A percentile compares a stretch with the other conserved stretches of the same genome.
Conservation (phyloP, 2,329 filamentous ascomycete species). For the Bimuria novae-zelandiae region DNA sequence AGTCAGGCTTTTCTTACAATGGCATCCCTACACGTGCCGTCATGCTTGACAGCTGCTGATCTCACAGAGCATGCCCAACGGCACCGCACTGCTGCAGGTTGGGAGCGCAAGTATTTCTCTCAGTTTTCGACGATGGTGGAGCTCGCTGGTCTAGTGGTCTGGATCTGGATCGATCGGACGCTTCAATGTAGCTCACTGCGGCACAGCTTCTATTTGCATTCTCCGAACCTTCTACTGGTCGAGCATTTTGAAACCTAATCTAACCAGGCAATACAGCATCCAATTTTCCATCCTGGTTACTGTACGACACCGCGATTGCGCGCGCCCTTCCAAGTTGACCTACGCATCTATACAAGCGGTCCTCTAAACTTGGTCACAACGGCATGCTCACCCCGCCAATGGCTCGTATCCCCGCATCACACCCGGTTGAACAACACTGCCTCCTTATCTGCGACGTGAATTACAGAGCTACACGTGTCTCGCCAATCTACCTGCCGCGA, state of each 20-base stretch:
- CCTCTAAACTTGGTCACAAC: too few species aligned
- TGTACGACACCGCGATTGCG: too few species aligned
- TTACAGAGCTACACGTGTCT: conserved; percentile 7
- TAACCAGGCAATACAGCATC: too few species aligned
- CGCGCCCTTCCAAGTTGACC: too few species aligned
- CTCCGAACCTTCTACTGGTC: too few species aligned
- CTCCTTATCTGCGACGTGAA: neutral
- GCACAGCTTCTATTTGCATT: too few species aligned
- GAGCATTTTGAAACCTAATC: too few species aligned
- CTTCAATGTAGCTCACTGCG: too few species aligned
- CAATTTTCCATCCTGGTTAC: too few species aligned
- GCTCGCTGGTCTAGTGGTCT: neutral
- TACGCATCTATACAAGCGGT: too few species aligned
- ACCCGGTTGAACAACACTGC: neutral
- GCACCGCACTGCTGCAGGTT: neutral
- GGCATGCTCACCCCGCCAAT: neutral
- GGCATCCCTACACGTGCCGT: neutral
- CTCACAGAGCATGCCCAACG: conserved; percentile 10
- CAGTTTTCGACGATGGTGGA: neutral
- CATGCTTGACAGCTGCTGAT: neutral
- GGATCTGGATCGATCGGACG: conserved; percentile 9
- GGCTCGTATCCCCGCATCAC: neutral
- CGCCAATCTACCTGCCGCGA: conserved; percentile 1
- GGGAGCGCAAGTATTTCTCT: neutral
- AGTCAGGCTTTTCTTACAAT: conserved; percentile 2